Conservation (phyloP, 2,329 filamentous ascomycete species). For the Aspergillus fumigatus region DNA sequence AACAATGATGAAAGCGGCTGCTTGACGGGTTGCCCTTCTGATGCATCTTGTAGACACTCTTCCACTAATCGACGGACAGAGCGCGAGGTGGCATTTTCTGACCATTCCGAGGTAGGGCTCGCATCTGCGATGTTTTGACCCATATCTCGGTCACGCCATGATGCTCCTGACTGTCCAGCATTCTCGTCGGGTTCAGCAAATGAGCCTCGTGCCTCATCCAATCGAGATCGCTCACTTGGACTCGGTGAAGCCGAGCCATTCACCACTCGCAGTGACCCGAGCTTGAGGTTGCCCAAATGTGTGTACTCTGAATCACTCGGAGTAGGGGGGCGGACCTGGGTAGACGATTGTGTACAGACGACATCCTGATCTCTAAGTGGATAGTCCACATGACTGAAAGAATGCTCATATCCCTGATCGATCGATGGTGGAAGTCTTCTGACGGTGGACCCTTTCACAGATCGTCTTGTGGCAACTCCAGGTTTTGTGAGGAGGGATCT, state of each 20-base stretch:
- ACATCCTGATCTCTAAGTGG: conserved; percentile 7
- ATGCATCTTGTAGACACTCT: conserved; percentile 12
- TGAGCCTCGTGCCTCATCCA: conserved; percentile 12
- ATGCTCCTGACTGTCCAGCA: background rate
- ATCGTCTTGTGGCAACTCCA: conserved; percentile 32
- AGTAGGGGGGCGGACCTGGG: conserved; percentile 20
- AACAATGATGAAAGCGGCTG: conserved; percentile 8
- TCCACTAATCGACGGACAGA: background rate
- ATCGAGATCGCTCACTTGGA: conserved; percentile 29
- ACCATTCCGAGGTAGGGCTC: background rate
- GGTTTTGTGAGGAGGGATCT: conserved; percentile 34
- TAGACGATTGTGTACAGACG: conserved; percentile 6
- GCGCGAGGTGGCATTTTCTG: background rate
- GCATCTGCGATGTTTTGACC: background rate
- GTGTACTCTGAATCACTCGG: conserved; percentile 32
- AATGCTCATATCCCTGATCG: conserved; percentile 17
- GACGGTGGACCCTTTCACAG: conserved; percentile 17
- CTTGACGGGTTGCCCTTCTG: background rate
- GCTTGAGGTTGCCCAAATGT: conserved; percentile 37
- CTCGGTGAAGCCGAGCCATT: conserved; percentile 37
- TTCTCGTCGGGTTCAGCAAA: conserved; percentile 7
- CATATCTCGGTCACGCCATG: background rate
- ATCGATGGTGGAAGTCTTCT: conserved; percentile 21
- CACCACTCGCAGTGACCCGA: conserved; percentile 38
- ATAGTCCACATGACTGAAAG: conserved; percentile 6